These are phyloP conservation scores for Didymosphaeria variabile DNA, from an alignment of 2,329 filamentous ascomycete genomes.

Conservation along the genomic window DNA sequence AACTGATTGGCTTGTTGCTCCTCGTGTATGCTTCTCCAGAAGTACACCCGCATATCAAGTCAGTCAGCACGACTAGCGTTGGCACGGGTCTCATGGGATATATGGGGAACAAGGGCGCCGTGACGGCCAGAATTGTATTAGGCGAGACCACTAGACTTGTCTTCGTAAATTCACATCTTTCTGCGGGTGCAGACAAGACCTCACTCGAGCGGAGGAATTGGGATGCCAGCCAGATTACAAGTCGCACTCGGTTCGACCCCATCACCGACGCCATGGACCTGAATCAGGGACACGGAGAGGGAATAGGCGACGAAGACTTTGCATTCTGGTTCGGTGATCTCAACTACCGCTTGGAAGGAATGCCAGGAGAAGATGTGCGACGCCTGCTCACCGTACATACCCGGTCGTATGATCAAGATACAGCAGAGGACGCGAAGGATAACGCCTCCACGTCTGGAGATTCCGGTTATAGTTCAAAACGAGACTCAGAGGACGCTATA, in stretches of 20 bases:
- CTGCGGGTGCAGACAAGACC: constrained; percentile 81
- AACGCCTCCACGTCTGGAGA: constrained; percentile 30
- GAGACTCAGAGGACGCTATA: constrained; percentile 26
- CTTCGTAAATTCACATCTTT: constrained; percentile 91
- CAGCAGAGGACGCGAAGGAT: constrained; percentile 12
- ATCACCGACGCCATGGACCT: constrained; percentile 71
- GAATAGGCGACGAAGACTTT: constrained; percentile 90
- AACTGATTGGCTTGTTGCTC: constrained; percentile 84
- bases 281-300: constrained; percentile 66
- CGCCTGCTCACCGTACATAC: constrained; percentile 82
- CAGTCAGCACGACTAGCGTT: constrained; percentile 82
- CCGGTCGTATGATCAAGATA: constrained; percentile 18
- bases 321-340: constrained; percentile 96
- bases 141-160: constrained; percentile 90
- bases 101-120: constrained; percentile 94
- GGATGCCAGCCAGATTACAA: constrained; percentile 83
- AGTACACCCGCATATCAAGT: constrained; percentile 76
- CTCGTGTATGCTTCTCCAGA: constrained; percentile 85
- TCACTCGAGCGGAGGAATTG: constrained; percentile 86
- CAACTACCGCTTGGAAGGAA: constrained; percentile 89
- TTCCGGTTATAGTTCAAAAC: constrained; percentile 30
- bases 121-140: constrained; percentile 80
- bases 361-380: constrained; percentile 90
- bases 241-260: constrained; percentile 80
- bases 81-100: constrained; percentile 92